Conservation (phyloP, 345 rosid genomes). For the Eucalyptus erythrocorys region DNA sequence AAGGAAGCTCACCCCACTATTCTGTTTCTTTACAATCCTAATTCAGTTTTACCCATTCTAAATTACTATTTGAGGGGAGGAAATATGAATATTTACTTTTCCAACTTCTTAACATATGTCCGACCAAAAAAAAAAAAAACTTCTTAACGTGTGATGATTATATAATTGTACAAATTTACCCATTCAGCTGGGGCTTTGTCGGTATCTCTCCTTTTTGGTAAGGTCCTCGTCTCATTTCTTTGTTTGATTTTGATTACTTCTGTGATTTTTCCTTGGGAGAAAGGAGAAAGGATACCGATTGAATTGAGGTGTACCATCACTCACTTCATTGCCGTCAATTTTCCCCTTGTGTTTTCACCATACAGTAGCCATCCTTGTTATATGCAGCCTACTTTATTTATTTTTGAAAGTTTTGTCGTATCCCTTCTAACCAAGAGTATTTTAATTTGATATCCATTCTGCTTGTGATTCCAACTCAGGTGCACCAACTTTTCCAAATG, state of each 20-base stretch:
- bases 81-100: not conserved
- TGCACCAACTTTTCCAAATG: slow-evolving; percentile 58
- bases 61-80: not conserved
- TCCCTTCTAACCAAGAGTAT: not conserved
- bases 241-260: not conserved
- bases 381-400: not conserved
- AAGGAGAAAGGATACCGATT: not conserved
- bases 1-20: not conserved
- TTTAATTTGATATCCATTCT: not conserved
- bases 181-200: not conserved
- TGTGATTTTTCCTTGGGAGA: not conserved
- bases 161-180: not conserved
- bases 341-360: not conserved
- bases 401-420: not conserved
- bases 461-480: slow-evolving; percentile 21
- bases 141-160: too few relatives aligned
- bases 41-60: not conserved
- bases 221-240: not conserved
- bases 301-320: not conserved
- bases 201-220: not conserved
- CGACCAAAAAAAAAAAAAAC: too few relatives aligned
- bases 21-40: not conserved
- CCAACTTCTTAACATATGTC: not conserved
- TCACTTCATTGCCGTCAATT: not conserved
- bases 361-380: not conserved